phyloP scores from a whole-genome alignment of 352 stramenopile species.

The Pythium chondricola region DNA sequence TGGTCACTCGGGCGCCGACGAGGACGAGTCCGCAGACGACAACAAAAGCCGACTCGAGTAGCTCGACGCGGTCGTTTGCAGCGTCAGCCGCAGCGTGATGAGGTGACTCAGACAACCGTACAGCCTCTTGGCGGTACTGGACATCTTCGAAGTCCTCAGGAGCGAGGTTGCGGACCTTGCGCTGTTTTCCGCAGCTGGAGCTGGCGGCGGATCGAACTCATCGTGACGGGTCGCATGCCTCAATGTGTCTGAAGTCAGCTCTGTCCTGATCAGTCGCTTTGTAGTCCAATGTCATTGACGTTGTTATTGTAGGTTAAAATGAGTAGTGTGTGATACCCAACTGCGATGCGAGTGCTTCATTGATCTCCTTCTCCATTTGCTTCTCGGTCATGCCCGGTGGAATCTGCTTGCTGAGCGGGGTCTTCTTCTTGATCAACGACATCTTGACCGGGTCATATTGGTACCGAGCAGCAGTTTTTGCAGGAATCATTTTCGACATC shows the following conservation, averaged over 20 bases:
- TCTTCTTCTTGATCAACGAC: conserved; percentile 50
- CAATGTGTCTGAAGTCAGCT: no score
- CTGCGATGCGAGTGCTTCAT: conserved; percentile 53
- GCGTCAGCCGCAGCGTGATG: conserved; percentile 4
- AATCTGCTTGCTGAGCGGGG: conserved; percentile 47
- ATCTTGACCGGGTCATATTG: conserved; percentile 42
- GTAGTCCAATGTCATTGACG: no score
- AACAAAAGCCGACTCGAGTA: conserved; percentile 33
- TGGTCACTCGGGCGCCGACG: conserved; percentile 28
- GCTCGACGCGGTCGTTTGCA: conserved; percentile 15
- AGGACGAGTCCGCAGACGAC: conserved; percentile 12
- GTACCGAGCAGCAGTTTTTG: conserved; percentile 34
- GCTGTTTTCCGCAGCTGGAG: conserved; percentile 1
- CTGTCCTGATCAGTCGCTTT: no score
- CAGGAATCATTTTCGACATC: conserved; percentile 41
- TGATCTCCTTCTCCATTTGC: conserved; percentile 69
- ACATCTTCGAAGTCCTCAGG: conserved; percentile 66
- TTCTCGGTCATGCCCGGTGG: conserved; percentile 24
- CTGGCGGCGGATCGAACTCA: not conserved
- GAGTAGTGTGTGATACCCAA: conserved; percentile 46
- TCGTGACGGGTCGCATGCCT: no score
- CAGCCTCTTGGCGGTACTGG: conserved; percentile 54
- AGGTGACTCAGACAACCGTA: conserved; percentile 22
- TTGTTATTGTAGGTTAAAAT: no score
- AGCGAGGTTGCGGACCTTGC: conserved; percentile 12